Evolutionary conservation across 2,329 filamentous ascomycete species (phyloP).

Genomic region (Aspergillus latus): DNA sequence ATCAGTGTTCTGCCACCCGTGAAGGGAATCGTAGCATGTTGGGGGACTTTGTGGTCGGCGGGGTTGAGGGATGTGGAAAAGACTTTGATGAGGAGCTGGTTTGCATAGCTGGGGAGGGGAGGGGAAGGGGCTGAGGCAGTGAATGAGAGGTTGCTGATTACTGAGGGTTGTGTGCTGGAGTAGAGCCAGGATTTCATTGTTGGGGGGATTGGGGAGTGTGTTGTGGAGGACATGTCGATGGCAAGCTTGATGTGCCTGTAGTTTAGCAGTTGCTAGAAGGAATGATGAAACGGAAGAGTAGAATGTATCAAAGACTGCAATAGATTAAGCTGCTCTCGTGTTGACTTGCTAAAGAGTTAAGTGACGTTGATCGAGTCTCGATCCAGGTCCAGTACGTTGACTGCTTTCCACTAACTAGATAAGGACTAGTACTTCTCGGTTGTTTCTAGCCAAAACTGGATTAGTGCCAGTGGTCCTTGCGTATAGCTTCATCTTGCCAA

Average conservation of each 20-base stretch:
- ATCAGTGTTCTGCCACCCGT: constrained; percentile 36
- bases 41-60: constrained; percentile 63
- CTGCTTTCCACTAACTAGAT: background rate
- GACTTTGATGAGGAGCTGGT: constrained; percentile 58
- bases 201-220: background rate
- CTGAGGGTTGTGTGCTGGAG: constrained; percentile 43
- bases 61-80: constrained; percentile 59
- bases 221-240: constrained; percentile 20
- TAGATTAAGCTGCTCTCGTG: background rate
- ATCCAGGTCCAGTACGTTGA: background rate
- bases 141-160: constrained; percentile 56
- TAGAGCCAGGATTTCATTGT: constrained; percentile 63
- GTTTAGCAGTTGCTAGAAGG: background rate
- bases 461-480: background rate
- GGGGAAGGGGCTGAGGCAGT: constrained; percentile 43
- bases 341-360: background rate
- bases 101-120: constrained; percentile 38
- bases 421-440: background rate
- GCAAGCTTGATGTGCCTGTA: background rate
- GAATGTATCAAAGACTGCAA: background rate
- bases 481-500: background rate
- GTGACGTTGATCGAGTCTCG: background rate
- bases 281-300: constrained; percentile 28
- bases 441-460: background rate
- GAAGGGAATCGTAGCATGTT: constrained; percentile 44